phyloP scores from a whole-genome alignment of 2,329 filamentous ascomycete genomes.

The Aureobasidium sp. region DNA sequence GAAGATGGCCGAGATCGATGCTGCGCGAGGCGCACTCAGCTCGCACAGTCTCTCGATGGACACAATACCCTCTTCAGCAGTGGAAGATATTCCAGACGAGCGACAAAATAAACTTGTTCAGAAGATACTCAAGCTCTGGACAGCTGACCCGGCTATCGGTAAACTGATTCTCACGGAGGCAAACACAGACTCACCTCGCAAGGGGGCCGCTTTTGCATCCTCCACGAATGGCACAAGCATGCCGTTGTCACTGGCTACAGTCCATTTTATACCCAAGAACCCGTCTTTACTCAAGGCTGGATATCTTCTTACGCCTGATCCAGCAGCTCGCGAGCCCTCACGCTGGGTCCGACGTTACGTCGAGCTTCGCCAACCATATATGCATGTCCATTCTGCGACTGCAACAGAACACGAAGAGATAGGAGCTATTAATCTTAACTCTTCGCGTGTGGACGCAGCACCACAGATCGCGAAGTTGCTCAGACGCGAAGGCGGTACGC shows the following conservation, averaged over 20 bases:
- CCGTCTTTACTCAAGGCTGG: slow-evolving; percentile 66
- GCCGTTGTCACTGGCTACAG: slow-evolving; percentile 62
- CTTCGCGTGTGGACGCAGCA: slow-evolving; percentile 84
- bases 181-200: slow-evolving; percentile 58
- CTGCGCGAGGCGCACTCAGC: slow-evolving; percentile 55
- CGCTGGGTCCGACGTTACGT: slow-evolving; percentile 90
- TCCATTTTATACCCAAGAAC: slow-evolving; percentile 74
- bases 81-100: slow-evolving; percentile 22
- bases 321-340: slow-evolving; percentile 59
- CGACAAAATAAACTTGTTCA: slow-evolving; percentile 35
- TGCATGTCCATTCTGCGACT: slow-evolving; percentile 80
- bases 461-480: slow-evolving; percentile 79
- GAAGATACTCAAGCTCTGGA: slow-evolving; percentile 59
- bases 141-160: slow-evolving; percentile 32
- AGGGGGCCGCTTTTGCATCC: slow-evolving; percentile 44
- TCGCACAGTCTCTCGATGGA: slow-evolving; percentile 28
- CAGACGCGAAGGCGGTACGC: slow-evolving; percentile 26
- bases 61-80: slow-evolving; percentile 9
- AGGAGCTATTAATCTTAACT: slow-evolving; percentile 77
- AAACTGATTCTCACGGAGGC: slow-evolving; percentile 39
- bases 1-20: slow-evolving; percentile 72
- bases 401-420: slow-evolving; percentile 64
- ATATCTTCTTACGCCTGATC: slow-evolving; percentile 73
- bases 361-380: slow-evolving; percentile 81
- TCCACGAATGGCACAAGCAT: slow-evolving; percentile 30